Base-by-base conservation (phyloP, 345 rosid species). In the Populus nigra region DNA sequence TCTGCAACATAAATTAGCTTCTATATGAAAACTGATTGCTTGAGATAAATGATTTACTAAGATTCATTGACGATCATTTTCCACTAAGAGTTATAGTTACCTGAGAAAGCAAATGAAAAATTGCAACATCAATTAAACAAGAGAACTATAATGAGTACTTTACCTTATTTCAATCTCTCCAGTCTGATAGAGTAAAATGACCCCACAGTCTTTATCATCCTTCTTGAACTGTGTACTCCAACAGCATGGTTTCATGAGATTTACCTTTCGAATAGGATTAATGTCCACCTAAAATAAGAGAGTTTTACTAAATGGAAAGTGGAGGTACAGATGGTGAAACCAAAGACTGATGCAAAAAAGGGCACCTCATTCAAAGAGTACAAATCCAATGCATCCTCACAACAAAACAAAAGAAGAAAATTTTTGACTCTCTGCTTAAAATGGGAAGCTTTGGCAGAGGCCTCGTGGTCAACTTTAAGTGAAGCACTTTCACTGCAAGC, bases 151-250 rank as follows among this genome's bases (percentile, higher is more conserved):
- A 65, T 55, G 31, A 55, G 36, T 29, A 43, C 69, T 55, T 79
- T 72, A 89, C 99, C 98, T 89, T 84, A 90, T 89, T 81, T 93
- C 98, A 78, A 93, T 81, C 50, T 76, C 87, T 62, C 98, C 97
- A 75, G 93, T 91, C 84, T 74, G 85, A 83, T 87, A 92, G 50
- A 95, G 83, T 45, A 88, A 75, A 73, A 91, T 83, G 76, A 93
- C 83, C 75, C 94, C 92, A 68, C 84, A 80, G 74, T 79, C 86
- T 67, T 82, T 83, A 73, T 77, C 88, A 78, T 84, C 86, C 79
- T 83, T 92, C 80, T 83, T 84, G 50, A 92, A 84, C 75, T 73
- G 86, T 79, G 94, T 77, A 77, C 89, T 85, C 98, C 97, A 93
- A 84, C 94, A 88, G 78, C 98, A 93, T 68, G 87, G 88, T 66